Evolutionary conservation across 176 grass and related monocot species (phyloP).

Genomic region (Aechmea fasciata): DNA sequence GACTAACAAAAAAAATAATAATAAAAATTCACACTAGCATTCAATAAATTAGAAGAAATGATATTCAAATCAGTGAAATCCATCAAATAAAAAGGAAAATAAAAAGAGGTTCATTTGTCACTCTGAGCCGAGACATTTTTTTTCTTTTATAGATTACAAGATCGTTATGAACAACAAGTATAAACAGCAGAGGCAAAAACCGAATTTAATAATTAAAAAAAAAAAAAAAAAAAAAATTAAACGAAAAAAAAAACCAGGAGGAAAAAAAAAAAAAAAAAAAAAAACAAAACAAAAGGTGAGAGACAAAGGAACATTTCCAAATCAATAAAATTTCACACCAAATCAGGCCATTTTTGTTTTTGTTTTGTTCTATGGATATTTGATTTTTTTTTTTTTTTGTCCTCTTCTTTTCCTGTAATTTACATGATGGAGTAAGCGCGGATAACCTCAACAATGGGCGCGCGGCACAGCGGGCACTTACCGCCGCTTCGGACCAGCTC

Average conservation of each 20-base stretch:
- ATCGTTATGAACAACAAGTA: slow-evolving; percentile 6
- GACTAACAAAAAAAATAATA: too few relatives aligned
- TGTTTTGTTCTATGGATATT: neutral
- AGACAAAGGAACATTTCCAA: too few relatives aligned
- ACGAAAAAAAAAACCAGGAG: too few relatives aligned
- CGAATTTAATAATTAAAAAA: slow-evolving; percentile 12
- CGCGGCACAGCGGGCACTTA: slow-evolving; percentile 87
- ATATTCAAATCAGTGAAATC: too few relatives aligned
- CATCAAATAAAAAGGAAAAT: too few relatives aligned
- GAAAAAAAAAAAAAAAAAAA: neutral
- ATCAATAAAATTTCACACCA: slow-evolving; percentile 27
- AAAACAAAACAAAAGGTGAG: neutral
- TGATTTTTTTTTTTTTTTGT: slow-evolving; percentile 16
- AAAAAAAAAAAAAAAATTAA: neutral
- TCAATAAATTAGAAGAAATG: too few relatives aligned
- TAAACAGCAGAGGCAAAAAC: slow-evolving; percentile 7
- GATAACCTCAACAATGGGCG: slow-evolving; percentile 89
- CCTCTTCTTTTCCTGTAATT: slow-evolving; percentile 11
- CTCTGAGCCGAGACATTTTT: neutral
- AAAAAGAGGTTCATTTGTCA: too few relatives aligned
- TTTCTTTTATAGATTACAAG: neutral
- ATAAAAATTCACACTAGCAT: slow-evolving; percentile 1
- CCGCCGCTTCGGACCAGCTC: slow-evolving; percentile 65
- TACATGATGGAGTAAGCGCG: slow-evolving; percentile 41
- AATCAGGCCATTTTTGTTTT: neutral